A percentile compares a stretch with the other conserved stretches of the same genome.
phyloP scores from a whole-genome alignment of 2,329 filamentous ascomycete genomes.

The Claviceps africana region DNA sequence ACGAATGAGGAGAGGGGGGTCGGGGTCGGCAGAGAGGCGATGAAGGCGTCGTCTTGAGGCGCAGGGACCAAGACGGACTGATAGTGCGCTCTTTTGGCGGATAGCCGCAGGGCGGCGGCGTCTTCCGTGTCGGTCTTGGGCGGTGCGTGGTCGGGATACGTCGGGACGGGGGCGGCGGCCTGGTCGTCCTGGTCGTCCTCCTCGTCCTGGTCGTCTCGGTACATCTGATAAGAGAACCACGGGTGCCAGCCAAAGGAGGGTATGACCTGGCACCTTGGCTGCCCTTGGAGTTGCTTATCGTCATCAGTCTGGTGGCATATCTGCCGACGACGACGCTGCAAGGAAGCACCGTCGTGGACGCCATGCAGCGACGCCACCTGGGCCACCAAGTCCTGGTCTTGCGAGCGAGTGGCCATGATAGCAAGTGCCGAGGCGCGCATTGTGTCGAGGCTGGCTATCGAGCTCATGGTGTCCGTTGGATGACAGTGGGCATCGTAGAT shows the following conservation, averaged over 20 bases:
- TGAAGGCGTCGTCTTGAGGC: slow-evolving; percentile 28
- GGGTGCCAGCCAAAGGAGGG: slow-evolving; percentile 81
- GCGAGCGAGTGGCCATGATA: slow-evolving; percentile 61
- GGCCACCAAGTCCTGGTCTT: slow-evolving; percentile 63
- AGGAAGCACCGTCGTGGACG: slow-evolving; percentile 15
- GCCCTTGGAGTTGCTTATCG: not conserved
- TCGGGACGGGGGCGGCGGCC: slow-evolving; percentile 29
- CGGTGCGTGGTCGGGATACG: slow-evolving; percentile 20
- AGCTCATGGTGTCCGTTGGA: slow-evolving; percentile 62
- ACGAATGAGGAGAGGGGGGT: slow-evolving; percentile 45
- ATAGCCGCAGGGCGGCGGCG: slow-evolving; percentile 10
- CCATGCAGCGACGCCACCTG: slow-evolving; percentile 44
- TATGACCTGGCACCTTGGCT: slow-evolving; percentile 23
- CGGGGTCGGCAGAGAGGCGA: slow-evolving; percentile 43
- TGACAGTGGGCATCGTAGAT: slow-evolving; percentile 74
- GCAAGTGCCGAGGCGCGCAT: slow-evolving; percentile 57
- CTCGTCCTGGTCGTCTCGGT: slow-evolving; percentile 33
- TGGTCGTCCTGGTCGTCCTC: no score
- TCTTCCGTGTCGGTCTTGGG: slow-evolving; percentile 8
- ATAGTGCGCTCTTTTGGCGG: slow-evolving; percentile 46
- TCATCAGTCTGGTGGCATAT: not conserved
- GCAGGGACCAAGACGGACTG: slow-evolving; percentile 47
- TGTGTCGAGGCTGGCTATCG: slow-evolving; percentile 37
- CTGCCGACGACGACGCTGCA: not conserved
- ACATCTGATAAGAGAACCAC: slow-evolving; percentile 72